Base-by-base conservation (phyloP, 1,139 yeast genomes). In the Yamadazyma oceani region DNA sequence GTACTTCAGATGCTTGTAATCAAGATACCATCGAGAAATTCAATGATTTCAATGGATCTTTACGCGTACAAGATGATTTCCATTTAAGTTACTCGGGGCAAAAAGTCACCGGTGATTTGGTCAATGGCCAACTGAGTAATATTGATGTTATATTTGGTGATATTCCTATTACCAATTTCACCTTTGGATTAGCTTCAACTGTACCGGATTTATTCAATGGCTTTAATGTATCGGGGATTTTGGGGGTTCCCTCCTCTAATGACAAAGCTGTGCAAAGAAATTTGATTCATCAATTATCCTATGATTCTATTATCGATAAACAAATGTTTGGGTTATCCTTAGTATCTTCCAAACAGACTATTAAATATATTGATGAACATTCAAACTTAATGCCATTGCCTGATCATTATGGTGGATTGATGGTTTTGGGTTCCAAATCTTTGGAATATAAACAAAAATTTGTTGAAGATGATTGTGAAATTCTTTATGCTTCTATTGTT, bases 201-300 rank as follows among this genome's bases (percentile, higher is more conserved):
- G 81, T 78, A 2, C 85, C 85, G 2, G 64, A 63, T 26, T 68
- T 78, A 39, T 80, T 82, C 45, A 61, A 64, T 11, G 62, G 66
- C 12, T 80, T 77, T 53, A 66, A 74, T 11, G 73, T 80, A 29
- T 76, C 80, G 49, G 87, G 88, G 10, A 73, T 81, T 32, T 55
- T 82, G 43, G 88, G 87, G 1, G 63, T 82, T 23, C 78, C 85
- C 55, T 76, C 46, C 53, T 69, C 46, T 46, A 64, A 39, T 19
- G 31, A 43, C 17, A 36, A 43, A 11, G 39, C 43, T 13, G 44
- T 41, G 16, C 46, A 48, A 26, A 36, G 51, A 25, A 60, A 62
- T 41, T 42, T 56, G 31, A 43, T 62, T 22, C 42, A 49, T 34
- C 66, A 58, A 39, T 47, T 60, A 30, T 31, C 45, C 16, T 38